A percentile compares a stretch with the other conserved stretches of the same genome.
Evolutionary conservation across 352 stramenopile species (phyloP).

Genomic region (Globisporangium heterothallicum): DNA sequence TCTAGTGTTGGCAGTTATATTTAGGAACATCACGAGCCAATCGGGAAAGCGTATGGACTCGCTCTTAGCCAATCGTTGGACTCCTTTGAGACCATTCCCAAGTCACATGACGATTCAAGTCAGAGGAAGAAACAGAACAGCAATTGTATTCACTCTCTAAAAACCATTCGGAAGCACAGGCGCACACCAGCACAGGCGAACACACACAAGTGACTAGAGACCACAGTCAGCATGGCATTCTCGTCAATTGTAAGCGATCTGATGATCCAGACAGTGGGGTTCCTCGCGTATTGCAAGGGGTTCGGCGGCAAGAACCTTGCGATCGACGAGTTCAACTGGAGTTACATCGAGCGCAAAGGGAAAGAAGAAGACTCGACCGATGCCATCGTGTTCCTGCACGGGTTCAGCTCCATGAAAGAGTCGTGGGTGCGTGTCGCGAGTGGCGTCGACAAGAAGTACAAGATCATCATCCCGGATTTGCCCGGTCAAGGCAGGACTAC

Average conservation of each 20-base stretch:
- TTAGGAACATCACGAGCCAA: no score
- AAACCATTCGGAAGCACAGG: no score
- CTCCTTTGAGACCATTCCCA: no score
- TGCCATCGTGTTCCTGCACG: constrained; percentile 61
- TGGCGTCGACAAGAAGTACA: constrained; percentile 44
- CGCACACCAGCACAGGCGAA: no score
- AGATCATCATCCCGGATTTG: constrained; percentile 64
- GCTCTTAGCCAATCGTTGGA: no score
- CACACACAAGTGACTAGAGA: background rate
- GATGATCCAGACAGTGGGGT: constrained; percentile 36
- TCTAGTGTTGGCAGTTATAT: no score
- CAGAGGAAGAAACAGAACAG: no score
- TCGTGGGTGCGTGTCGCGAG: constrained; percentile 52
- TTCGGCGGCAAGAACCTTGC: constrained; percentile 38
- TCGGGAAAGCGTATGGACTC: no score
- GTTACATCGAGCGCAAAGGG: constrained; percentile 56
- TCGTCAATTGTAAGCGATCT: constrained; percentile 18
- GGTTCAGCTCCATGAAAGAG: constrained; percentile 70
- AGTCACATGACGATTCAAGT: no score
- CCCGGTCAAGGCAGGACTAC: constrained; percentile 57
- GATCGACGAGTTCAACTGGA: constrained; percentile 62
- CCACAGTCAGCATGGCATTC: constrained; percentile 19
- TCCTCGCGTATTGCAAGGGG: constrained; percentile 45
- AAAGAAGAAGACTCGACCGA: constrained; percentile 35
- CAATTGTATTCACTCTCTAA: no score